phyloP scores from a whole-genome alignment of 371 early-diverging fungal species.

The Saksenaea vasiformis region DNA sequence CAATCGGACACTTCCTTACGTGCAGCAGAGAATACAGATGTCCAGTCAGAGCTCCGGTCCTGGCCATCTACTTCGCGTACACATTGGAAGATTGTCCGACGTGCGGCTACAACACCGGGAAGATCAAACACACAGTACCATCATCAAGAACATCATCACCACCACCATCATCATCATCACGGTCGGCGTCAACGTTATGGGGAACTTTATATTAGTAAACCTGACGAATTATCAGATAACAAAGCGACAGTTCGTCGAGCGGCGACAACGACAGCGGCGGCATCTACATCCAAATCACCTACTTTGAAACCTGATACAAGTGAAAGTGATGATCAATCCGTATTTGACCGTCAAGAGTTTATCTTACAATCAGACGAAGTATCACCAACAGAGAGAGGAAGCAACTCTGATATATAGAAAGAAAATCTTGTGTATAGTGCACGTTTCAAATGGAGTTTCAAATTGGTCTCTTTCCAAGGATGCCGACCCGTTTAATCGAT shows the following conservation, averaged over 20 bases:
- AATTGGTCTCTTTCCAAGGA: not conserved
- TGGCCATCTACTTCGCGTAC: conserved; percentile 13
- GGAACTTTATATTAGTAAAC: conserved; percentile 14
- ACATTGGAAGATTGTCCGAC: conserved; percentile 12
- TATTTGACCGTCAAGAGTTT: conserved; percentile 43
- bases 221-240: conserved; percentile 12
- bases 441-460: not conserved
- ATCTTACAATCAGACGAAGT: conserved; percentile 27
- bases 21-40: not conserved
- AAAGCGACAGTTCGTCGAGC: conserved; percentile 12
- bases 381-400: not conserved
- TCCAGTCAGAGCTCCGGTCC: conserved; percentile 6
- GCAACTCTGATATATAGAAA: not conserved
- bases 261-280: conserved; percentile 14
- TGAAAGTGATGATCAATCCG: conserved; percentile 6
- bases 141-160: not conserved
- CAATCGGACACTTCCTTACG: not conserved
- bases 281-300: conserved; percentile 1
- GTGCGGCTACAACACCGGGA: conserved; percentile 16
- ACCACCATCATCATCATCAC: not conserved
- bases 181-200: not conserved
- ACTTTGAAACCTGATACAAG: not conserved
- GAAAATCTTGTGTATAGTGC: not conserved
- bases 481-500: not conserved
- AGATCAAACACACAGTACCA: conserved; percentile 1